phyloP scores from a whole-genome alignment of 2,329 filamentous ascomycete genomes.

The Domatiomyces catenatus region DNA sequence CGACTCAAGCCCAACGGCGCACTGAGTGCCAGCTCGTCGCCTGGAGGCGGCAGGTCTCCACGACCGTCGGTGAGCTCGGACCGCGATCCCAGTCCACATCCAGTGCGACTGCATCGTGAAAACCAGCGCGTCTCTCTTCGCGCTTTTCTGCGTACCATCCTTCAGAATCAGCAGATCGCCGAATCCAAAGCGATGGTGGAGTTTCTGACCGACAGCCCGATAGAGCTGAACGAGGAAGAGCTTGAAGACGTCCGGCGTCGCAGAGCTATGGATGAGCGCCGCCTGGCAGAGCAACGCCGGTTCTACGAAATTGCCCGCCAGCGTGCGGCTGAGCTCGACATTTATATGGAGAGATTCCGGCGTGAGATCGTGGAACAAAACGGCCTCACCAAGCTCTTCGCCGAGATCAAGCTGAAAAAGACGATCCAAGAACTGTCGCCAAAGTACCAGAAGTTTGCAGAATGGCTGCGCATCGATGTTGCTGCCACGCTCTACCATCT shows the following conservation, averaged over 20 bases:
- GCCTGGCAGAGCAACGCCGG: conserved; percentile 77
- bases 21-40: conserved; percentile 5
- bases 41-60: conserved; percentile 9
- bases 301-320: conserved; percentile 93
- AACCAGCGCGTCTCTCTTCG: conserved; percentile 80
- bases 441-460: conserved; percentile 94
- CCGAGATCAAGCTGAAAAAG: conserved; percentile 80
- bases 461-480: conserved; percentile 94
- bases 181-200: conserved; percentile 69
- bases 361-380: conserved; percentile 55
- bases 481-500: conserved; percentile 93
- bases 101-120: conserved; percentile 61
- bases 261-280: conserved; percentile 70
- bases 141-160: conserved; percentile 71
- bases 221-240: conserved; percentile 67
- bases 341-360: conserved; percentile 82
- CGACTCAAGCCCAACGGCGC: conserved; percentile 12
- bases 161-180: conserved; percentile 73
- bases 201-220: conserved; percentile 60
- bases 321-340: conserved; percentile 80
- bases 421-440: conserved; percentile 77
- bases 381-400: conserved; percentile 80
- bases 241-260: conserved; percentile 62
- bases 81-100: conserved; percentile 23
- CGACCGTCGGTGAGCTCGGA: conserved; percentile 8